Base-by-base conservation (phyloP, 129 eudicot species). In the Saussurea involucrata region DNA sequence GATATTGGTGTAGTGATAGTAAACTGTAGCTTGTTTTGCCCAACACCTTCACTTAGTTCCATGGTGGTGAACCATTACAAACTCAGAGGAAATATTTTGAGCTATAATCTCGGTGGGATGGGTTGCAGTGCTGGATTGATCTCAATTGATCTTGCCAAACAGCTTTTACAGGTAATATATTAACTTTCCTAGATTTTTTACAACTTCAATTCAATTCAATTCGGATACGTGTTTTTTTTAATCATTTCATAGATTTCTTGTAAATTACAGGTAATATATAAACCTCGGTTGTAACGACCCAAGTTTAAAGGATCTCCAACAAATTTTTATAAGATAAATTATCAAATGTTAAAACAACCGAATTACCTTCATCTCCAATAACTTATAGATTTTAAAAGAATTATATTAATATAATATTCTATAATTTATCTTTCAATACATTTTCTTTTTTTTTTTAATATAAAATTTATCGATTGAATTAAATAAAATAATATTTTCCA, bases 111-210 rank as follows among this genome's bases (percentile, higher is more conserved):
- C 3, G 90, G 90, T 28, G 96, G 96, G 2, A 90, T 90, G 96
- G 96, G 96, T 2, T 90, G 96, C 28, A 87, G 96, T 82, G 96
- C 96, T 66, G 92, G 96, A 1, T 67, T 90, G 17, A 85, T 90
- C 24, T 76, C 96, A 0, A 83, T 90, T 73, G 96, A 86, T 78
- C 78, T 88, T n/a, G 92, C 89, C 68, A 88, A 85, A 76, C 87
- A 85, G 7, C 82, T 88, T 70, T 63, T 88, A 21, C 89, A 80
- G 87, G 86, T 85, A 73, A 7, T 8, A 17, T 63, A 60, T 0
- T 4, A 8, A 36, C 24, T 57, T 34, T 24, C 24, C 40, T n/a
- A n/a, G n/a, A n/a, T n/a, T n/a, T 31, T 76, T 53, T 44, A 21
- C 31, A 24, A 15, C 36, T 10, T 9, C 49, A 18, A 44, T 13